Conservation (phyloP, 192 early-diverging fungal species). For the Gonapodya sp. region DNA sequence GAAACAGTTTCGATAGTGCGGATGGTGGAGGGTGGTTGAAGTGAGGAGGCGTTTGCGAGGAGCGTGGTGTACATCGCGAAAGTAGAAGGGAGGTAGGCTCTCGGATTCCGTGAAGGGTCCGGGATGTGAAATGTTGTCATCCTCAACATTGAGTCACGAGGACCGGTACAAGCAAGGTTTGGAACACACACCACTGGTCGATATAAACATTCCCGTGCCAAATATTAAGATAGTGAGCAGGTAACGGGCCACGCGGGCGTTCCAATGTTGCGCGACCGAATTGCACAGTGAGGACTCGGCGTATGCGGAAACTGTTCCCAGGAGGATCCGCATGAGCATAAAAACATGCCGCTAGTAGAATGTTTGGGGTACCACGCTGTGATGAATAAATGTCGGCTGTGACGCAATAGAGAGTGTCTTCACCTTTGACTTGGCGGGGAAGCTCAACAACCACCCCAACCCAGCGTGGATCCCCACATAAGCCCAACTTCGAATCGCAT, state of each 20-base stretch:
- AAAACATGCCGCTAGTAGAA: conserved; percentile 57
- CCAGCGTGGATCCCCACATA: conserved; percentile 57
- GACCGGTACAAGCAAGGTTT: neutral
- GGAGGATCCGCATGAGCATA: conserved; percentile 53
- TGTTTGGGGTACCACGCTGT: conserved; percentile 4
- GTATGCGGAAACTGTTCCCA: conserved; percentile 50
- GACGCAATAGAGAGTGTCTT: too few relatives aligned
- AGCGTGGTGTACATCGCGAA: conserved; percentile 85
- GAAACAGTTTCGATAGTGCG: conserved; percentile 48
- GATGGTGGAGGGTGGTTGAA: conserved; percentile 39
- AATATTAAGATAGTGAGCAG: conserved; percentile 48
- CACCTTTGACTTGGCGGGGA: neutral
- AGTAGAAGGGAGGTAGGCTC: conserved; percentile 77
- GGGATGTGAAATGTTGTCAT: too few relatives aligned
- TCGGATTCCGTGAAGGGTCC: too few relatives aligned
- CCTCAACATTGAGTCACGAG: neutral
- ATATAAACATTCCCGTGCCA: conserved; percentile 80
- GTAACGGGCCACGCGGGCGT: conserved; percentile 57
- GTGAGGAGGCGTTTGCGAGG: conserved; percentile 59
- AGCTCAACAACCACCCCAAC: conserved; percentile 30
- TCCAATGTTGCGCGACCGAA: conserved; percentile 46
- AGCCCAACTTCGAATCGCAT: conserved; percentile 76
- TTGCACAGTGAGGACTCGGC: conserved; percentile 65
- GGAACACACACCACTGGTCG: conserved; percentile 50
- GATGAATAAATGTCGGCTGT: too few relatives aligned